Conservation (phyloP, 768 basidiomycete species). For the Tephrocybe rancida region DNA sequence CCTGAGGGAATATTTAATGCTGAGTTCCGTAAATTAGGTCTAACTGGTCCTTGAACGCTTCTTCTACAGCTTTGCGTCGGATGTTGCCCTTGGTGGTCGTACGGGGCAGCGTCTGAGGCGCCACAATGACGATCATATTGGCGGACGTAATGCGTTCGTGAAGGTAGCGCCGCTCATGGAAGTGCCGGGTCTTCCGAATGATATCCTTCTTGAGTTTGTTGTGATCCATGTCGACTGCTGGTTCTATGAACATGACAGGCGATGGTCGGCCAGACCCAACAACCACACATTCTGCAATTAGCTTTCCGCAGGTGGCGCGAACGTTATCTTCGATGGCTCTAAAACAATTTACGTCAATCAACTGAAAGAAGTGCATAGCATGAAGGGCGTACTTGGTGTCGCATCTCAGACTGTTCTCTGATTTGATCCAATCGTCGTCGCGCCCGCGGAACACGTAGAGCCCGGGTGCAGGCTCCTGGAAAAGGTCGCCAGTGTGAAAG, state of each 20-base stretch:
- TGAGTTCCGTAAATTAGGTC: conserved; percentile 50
- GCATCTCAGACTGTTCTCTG: conserved; percentile 75
- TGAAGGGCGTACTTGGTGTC: conserved; percentile 60
- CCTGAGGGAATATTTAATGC: not conserved
- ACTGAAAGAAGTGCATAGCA: not conserved
- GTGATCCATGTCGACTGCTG: conserved; percentile 51
- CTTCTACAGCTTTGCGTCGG: conserved; percentile 73
- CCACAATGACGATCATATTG: conserved; percentile 66
- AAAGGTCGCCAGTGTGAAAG: conserved; percentile 84
- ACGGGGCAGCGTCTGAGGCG: conserved; percentile 62
- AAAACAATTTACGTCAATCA: conserved; percentile 13
- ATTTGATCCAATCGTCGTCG: conserved; percentile 87
- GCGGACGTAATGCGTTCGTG: conserved; percentile 73
- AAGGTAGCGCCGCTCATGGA: conserved; percentile 73
- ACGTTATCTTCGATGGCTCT: conserved; percentile 80
- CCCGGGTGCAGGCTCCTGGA: conserved; percentile 61
- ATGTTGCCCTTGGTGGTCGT: conserved; percentile 83
- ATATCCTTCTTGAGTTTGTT: conserved; percentile 68
- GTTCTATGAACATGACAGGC: conserved; percentile 75
- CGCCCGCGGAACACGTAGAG: conserved; percentile 69
- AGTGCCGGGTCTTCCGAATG: conserved; percentile 67
- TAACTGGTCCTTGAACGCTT: conserved; percentile 54
- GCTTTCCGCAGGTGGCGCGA: conserved; percentile 58
- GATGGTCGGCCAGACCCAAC: conserved; percentile 78
- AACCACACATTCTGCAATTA: conserved; percentile 75